Conservation (phyloP, 345 rosid genomes). For the Noccaea bulbosa region DNA sequence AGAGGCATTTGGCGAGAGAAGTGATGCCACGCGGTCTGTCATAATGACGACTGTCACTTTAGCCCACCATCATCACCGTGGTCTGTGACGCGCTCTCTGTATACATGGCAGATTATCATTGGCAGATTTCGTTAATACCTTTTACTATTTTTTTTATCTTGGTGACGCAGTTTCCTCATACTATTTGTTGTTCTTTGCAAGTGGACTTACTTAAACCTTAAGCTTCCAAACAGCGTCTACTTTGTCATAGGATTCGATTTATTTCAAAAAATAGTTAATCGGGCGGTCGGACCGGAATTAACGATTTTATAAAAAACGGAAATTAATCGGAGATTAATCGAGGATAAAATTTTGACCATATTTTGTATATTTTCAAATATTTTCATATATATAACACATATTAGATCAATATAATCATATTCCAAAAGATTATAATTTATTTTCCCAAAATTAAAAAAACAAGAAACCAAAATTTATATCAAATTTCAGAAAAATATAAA, state of each 20-base stretch:
- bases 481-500: no score
- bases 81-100: slow-evolving; percentile 24
- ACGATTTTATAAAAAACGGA: no score
- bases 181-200: slow-evolving; percentile 6
- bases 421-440: no score
- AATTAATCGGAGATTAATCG: no score
- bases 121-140: slow-evolving; percentile 7
- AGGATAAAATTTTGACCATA: no score
- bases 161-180: slow-evolving; percentile 28
- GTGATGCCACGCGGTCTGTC: slow-evolving; percentile 40
- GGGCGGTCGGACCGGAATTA: no score
- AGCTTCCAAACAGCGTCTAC: slow-evolving; percentile 25
- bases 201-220: slow-evolving; percentile 25
- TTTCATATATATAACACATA: no score
- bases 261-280: no score
- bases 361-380: no score
- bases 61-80: slow-evolving; percentile 37
- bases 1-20: slow-evolving; percentile 31
- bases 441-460: no score
- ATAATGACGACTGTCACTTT: slow-evolving; percentile 44
- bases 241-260: slow-evolving; percentile 37
- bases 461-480: no score
- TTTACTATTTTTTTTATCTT: slow-evolving; percentile 13
- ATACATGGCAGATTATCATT: slow-evolving; percentile 9
- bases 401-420: no score